Percentiles rank a stretch among this genome's conserved stretches.
Evolutionary conservation across 306 rosid species (phyloP).

Genomic region (Trichosanthes cucumerina): DNA sequence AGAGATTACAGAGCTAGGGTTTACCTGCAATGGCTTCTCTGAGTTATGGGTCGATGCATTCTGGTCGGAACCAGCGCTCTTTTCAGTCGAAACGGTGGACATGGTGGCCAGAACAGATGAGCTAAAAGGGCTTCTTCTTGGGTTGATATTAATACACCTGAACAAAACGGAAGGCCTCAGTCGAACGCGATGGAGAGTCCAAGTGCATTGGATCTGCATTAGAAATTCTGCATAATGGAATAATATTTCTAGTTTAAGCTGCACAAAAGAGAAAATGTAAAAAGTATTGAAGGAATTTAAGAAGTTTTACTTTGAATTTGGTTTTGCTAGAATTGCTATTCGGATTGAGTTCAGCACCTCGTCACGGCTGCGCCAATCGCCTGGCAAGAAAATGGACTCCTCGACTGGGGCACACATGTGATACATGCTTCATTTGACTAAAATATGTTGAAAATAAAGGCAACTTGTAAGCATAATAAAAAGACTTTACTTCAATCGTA

Average conservation of each 20-base stretch:
- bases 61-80: slow-evolving; percentile 16
- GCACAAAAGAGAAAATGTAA: background rate
- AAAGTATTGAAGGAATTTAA: background rate
- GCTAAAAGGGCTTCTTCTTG: slow-evolving; percentile 6
- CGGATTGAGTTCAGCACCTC: background rate
- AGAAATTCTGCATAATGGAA: background rate
- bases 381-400: background rate
- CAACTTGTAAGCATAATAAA: too few relatives aligned
- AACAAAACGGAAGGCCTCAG: slow-evolving; percentile 17
- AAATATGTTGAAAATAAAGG: too few relatives aligned
- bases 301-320: background rate
- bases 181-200: slow-evolving; percentile 23
- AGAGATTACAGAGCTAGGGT: background rate
- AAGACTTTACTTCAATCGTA: too few relatives aligned
- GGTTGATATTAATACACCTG: slow-evolving; percentile 3
- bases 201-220: slow-evolving; percentile 35
- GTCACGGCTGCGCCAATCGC: background rate
- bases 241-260: background rate
- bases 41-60: slow-evolving; percentile 10
- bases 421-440: background rate
- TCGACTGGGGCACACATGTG: background rate
- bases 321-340: background rate
- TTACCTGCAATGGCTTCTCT: slow-evolving; percentile 53
- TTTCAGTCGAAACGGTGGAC: slow-evolving; percentile 54
- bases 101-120: slow-evolving; percentile 40